Percentiles rank a stretch among this genome's conserved stretches.
Conservation (phyloP, 176 grass and related monocot species). For the Musa schizocarpa region DNA sequence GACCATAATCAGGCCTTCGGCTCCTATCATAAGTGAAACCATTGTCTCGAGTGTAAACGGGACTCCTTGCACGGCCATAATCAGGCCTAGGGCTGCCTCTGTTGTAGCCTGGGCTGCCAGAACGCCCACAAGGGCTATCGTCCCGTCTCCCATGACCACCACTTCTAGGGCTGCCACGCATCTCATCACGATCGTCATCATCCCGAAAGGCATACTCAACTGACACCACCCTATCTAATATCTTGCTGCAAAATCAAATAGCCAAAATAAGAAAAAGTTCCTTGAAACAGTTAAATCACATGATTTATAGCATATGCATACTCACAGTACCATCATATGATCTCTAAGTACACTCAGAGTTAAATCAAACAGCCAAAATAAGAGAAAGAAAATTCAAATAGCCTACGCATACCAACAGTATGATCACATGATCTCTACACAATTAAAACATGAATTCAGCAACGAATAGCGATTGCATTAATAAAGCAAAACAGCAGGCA, state of each 20-base stretch:
- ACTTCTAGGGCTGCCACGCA: constrained; percentile 32
- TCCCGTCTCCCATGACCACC: constrained; percentile 53
- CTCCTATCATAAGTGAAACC: constrained; percentile 35
- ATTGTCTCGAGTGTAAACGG: constrained; percentile 38
- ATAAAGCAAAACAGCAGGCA: no score
- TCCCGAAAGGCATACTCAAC: constrained; percentile 97
- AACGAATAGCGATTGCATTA: no score
- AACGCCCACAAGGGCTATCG: constrained; percentile 58
- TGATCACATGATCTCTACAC: no score
- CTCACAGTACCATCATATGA: not conserved
- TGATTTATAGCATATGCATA: no score
- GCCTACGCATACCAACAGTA: no score
- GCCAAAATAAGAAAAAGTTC: no score
- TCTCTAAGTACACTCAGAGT: no score
- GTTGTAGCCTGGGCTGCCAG: constrained; percentile 47
- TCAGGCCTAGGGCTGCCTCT: constrained; percentile 61
- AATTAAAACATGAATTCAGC: no score
- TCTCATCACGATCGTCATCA: constrained; percentile 67
- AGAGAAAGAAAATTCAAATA: no score
- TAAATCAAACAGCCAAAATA: no score
- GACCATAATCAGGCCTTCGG: constrained; percentile 46
- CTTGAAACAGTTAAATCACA: no score
- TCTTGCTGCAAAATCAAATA: constrained; percentile 42
- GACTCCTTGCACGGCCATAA: constrained; percentile 55
- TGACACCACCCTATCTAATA: constrained; percentile 88